These are phyloP conservation scores for Centaurea solstitialis DNA, from an alignment of 129 eudicot species.

Conservation along the genomic window DNA sequence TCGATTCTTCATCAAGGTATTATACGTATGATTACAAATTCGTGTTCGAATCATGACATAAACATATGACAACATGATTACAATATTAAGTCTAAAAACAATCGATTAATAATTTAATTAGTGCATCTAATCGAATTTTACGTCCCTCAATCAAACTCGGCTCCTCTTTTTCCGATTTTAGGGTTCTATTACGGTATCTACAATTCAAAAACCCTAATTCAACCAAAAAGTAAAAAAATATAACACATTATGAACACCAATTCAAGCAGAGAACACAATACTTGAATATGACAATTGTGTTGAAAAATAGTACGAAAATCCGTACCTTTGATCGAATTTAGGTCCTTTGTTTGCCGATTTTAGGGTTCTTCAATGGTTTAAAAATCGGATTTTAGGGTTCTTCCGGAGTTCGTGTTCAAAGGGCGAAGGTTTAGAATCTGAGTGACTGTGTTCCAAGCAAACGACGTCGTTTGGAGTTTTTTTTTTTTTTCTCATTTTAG, in stretches of 20 bases:
- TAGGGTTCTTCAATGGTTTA: constrained; percentile 10
- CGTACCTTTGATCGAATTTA: constrained; percentile 11
- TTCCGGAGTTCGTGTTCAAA: constrained; percentile 4
- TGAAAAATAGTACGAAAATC: background rate
- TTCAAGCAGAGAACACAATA: background rate
- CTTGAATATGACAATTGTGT: background rate
- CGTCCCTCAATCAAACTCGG: background rate
- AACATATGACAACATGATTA: background rate
- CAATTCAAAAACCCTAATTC: background rate
- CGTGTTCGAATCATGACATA: background rate
- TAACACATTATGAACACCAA: background rate
- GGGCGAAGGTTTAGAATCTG: constrained; percentile 3
- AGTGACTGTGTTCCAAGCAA: background rate
- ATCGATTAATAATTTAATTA: background rate
- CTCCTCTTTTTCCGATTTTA: background rate
- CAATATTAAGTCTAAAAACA: background rate
- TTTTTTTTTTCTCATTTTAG: no score
- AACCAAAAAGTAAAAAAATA: background rate
- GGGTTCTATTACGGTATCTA: background rate
- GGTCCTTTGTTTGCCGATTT: background rate
- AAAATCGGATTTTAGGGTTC: constrained; percentile 21
- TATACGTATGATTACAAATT: background rate
- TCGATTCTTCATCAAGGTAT: background rate
- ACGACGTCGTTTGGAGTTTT: background rate
- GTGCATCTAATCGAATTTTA: background rate